A percentile compares a stretch with the other conserved stretches of the same genome.
phyloP scores from a whole-genome alignment of 2,329 filamentous ascomycete genomes.

The Intubia oerlemansii region DNA sequence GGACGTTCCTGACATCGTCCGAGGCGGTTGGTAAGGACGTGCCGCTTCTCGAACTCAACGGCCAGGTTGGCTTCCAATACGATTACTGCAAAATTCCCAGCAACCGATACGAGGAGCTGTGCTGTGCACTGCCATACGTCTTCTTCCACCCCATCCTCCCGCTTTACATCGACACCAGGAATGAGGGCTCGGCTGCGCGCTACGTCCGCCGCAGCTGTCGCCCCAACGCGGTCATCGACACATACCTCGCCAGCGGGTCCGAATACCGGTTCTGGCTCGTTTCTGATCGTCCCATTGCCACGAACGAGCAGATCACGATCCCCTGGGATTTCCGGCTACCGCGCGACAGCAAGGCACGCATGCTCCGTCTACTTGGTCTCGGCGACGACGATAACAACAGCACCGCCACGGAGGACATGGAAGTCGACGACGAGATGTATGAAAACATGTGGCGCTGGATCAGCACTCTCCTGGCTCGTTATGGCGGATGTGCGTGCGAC shows the following conservation, averaged over 20 bases:
- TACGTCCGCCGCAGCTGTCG: constrained; percentile 85
- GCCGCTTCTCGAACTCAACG: constrained; percentile 51
- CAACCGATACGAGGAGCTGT: constrained; percentile 47
- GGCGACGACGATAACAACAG: constrained; percentile 39
- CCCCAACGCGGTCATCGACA: constrained; percentile 75
- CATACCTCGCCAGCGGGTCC: constrained; percentile 54
- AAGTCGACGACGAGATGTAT: constrained; percentile 38
- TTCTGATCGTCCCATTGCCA: constrained; percentile 52
- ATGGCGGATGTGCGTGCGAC: constrained; percentile 61
- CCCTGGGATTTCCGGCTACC: constrained; percentile 47
- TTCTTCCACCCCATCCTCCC: constrained; percentile 79
- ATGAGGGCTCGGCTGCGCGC: constrained; percentile 66
- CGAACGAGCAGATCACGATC: constrained; percentile 40
- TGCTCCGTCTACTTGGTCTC: constrained; percentile 37
- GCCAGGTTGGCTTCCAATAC: constrained; percentile 51
- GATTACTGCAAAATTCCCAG: constrained; percentile 45
- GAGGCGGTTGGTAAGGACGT: constrained; percentile 32
- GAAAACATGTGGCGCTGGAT: constrained; percentile 41
- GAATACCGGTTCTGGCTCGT: constrained; percentile 90
- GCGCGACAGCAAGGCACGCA: constrained; percentile 29
- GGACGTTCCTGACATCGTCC: constrained; percentile 40
- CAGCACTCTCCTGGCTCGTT: constrained; percentile 49
- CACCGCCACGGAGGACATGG: constrained; percentile 24
- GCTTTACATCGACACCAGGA: constrained; percentile 79
- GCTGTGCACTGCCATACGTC: constrained; percentile 48